Base-by-base conservation (phyloP, 2,329 filamentous ascomycete genomes). In the Dactylellina sp. region DNA sequence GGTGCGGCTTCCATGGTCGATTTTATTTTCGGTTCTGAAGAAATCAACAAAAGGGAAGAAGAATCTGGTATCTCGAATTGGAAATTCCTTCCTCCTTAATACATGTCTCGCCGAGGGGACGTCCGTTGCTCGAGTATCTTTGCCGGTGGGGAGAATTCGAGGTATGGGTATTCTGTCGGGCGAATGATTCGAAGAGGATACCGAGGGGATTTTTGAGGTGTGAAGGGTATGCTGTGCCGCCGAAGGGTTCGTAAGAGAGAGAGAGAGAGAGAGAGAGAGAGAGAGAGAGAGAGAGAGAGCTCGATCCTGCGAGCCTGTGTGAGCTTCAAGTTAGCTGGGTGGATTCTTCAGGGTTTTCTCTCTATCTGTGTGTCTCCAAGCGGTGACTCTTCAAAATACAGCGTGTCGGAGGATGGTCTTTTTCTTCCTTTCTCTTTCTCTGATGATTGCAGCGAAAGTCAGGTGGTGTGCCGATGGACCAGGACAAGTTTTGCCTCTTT, bases 1-100 rank as follows among this genome's bases (percentile, higher is more conserved):
- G 71, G 71, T 60, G 71, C 71, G 56, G 71, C 62, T 70, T 75
- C 71, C 71, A 75, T 75, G 70, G 55, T 61, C 55, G 50, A 64
- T 32, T 32, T 39, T 49, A 32, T 32, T 32, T 32, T 32, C 28
- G 4, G 28, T 32, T 70, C 53, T 37, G 16, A 9, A 57, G 22
- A 52, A 61, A 50, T 20, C 14, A 12, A 7, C 22, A 28, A 50
- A 56, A 37, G 49, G 52, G 37, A 14, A 24, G 53, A 61, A 47
- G 40, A 24, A 12, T 40, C 6, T 66, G 61, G 50, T 71, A 62
- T 66, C 61, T 66, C 25, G 61, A 53, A 56, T 20, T 42, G 55
- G 49, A 59, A 66, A 72, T 72, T 72, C 61, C 68, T 61, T 56
- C 59, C 61, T 66, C 61, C 70, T 65, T 74, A 74, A 61, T 74